Evolutionary conservation across 208 protist species (phyloP).

Genomic region (Leishmania guyanensis): DNA sequence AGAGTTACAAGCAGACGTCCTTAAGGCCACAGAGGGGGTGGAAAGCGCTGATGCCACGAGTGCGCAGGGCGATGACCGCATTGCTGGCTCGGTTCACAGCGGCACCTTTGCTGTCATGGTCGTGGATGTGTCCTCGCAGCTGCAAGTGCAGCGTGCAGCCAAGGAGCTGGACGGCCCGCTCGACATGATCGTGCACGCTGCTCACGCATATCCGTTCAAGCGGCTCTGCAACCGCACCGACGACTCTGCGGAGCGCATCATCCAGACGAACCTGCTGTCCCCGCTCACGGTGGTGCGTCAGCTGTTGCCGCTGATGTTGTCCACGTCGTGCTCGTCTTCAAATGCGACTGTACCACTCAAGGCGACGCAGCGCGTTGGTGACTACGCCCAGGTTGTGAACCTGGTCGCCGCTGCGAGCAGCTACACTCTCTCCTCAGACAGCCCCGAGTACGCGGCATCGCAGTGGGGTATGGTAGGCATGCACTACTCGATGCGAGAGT

Average conservation of each 20-base stretch:
- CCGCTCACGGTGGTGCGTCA: constrained; percentile 38
- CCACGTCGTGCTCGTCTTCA: neutral
- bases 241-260: constrained; percentile 50
- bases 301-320: constrained; percentile 40
- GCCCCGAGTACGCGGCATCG: constrained; percentile 55
- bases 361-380: constrained; percentile 10
- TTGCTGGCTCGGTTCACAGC: neutral
- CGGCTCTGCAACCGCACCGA: constrained; percentile 48
- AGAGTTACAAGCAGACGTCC: constrained; percentile 45
- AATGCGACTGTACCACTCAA: neutral
- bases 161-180: constrained; percentile 41
- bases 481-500: constrained; percentile 60
- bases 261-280: constrained; percentile 42
- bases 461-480: constrained; percentile 55
- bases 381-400: constrained; percentile 41
- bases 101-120: constrained; percentile 12
- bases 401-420: constrained; percentile 32
- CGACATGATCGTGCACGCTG: constrained; percentile 57
- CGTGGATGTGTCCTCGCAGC: constrained; percentile 47
- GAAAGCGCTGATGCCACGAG: neutral
- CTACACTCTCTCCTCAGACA: constrained; percentile 22
- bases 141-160: constrained; percentile 49
- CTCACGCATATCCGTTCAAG: constrained; percentile 27
- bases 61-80: neutral
- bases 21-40: neutral